Evolutionary conservation across 306 rosid genomes (phyloP), one percentile per base, ranked within the genome.

Genomic region (barrel medic (Medicago truncatula)): DNA sequence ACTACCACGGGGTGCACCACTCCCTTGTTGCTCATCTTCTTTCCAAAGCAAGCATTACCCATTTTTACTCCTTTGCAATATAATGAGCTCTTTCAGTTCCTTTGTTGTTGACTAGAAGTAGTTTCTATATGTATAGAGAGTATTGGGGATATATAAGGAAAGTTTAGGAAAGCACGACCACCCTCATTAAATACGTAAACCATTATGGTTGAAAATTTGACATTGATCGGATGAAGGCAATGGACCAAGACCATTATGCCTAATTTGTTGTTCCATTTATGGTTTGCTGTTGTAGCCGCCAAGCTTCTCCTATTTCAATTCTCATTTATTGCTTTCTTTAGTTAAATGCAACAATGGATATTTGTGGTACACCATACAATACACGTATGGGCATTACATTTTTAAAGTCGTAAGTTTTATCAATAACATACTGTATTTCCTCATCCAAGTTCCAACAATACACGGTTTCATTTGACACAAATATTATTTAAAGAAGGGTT

Each of bases 1-100:
- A 16, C 69, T 23, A 8, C n/a, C 23, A 63, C 14, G 39, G 83
- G 76, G 62, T 84, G 73, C 57, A 80, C 46, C 8, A 41, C 38
- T 16, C 43, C 46, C 14, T 46, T 18, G 38, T 6, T 44, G 50
- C 28, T 71, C 50, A 11, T 71, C 60, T 28, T 66, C 56, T 36
- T 75, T 41, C 80, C 87, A 54, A 76, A 70, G 9, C 61, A 80
- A n/a, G 14, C 40, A 46, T 82, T 87, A 12, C 88, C 88, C 90
- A 84, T 28, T 23, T 23, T 23, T 23, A 23, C 28, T 23, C 28
- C 28, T 4, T 28, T 44, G 52, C 6, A 46, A n/a, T n/a, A n/a
- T n/a, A n/a, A 46, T 13, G 13, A 46, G 52, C 52, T 46, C 52
- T 46, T 13, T 6, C n/a, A 13, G 52, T 13, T 46, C 52, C 52